These are phyloP conservation scores for Harringtonia aguacate DNA, from an alignment of 2,329 filamentous ascomycete genomes.

Conservation along the genomic window DNA sequence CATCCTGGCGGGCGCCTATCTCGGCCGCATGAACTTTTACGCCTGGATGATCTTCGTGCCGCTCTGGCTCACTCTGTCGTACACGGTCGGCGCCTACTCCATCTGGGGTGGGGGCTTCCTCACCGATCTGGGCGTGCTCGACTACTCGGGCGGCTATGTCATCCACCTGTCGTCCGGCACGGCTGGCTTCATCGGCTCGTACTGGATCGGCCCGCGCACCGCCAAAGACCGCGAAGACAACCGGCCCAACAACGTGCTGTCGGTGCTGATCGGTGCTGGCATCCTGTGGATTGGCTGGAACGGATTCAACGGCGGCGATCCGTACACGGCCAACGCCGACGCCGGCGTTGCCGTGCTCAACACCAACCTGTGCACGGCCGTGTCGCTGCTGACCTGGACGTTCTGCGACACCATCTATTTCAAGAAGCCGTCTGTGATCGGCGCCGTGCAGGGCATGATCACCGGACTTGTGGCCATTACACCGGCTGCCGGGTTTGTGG, in stretches of 20 bases:
- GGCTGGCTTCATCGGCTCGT: conserved; percentile 34
- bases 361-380: conserved; percentile 37
- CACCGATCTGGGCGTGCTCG: conserved; percentile 33
- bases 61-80: conserved; percentile 31
- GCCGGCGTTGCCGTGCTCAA: conserved; percentile 39
- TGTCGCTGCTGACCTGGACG: conserved; percentile 35
- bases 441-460: conserved; percentile 39
- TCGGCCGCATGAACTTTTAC: conserved; percentile 37
- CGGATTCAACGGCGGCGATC: conserved; percentile 41
- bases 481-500: conserved; percentile 37
- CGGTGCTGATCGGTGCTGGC: conserved; percentile 33
- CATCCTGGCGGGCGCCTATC: conserved; percentile 32
- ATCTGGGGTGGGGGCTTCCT: conserved; percentile 15
- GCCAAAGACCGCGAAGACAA: conserved; percentile 30
- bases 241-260: conserved; percentile 34
- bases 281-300: conserved; percentile 43
- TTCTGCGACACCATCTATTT: conserved; percentile 32
- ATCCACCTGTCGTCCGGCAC: conserved; percentile 42
- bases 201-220: conserved; percentile 35
- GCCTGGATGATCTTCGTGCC: conserved; percentile 43
- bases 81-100: conserved; percentile 14
- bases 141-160: conserved; percentile 41
- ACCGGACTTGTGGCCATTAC: conserved; percentile 41
- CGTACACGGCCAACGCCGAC: conserved; percentile 37
- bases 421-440: conserved; percentile 37